Evolutionary conservation across 2,329 filamentous ascomycete genomes (phyloP), one percentile per base, ranked within the genome.

Genomic region (Phyllosticta citribraziliensis): DNA sequence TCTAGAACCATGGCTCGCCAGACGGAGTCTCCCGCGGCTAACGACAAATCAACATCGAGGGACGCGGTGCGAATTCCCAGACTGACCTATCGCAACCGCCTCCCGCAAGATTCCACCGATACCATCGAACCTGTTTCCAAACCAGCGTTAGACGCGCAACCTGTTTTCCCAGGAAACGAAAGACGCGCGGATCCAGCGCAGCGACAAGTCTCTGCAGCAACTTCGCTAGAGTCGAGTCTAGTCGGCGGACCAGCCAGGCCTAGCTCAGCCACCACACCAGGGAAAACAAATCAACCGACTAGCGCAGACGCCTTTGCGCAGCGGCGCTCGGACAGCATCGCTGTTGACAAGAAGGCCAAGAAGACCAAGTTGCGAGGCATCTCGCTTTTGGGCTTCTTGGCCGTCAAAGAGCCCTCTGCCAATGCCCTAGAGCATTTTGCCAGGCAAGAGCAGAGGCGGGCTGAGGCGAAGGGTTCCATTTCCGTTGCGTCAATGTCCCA

Each of bases 391-490:
- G 71, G 74, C 50, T 78, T 80, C 57, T 69, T 81, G 11, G 74
- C 75, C 1, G 63, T 80, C 50, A 80, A 78, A 63, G 79, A 81
- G 66, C 79, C 79, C 0, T 80, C 79, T 0, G 74, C 75, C 52
- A 67, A 69, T 5, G 79, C 79, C 3, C 66, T 79, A 22, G 75
- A 77, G 57, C 74, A 79, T 54, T 79, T 75, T 59, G 75, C 76
- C 11, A 70, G 76, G 25, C 74, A 73, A 64, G 75, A 76, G 67
- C 74, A 62, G 67, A 67, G 65, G 20, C 63, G 65, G 35, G 61
- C 56, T 8, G 40, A 52, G 3, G 56, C 19, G 10, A 54, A 66
- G 20, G 71, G 72, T 40, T 63, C 65, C 0, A 53, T 58, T 17
- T 61, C 56, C 55, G 63, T 76, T 56, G 68, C 74, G 1, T 70